phyloP scores from a whole-genome alignment of 805 yeast genomes.

The Metschnikowia sp. region DNA sequence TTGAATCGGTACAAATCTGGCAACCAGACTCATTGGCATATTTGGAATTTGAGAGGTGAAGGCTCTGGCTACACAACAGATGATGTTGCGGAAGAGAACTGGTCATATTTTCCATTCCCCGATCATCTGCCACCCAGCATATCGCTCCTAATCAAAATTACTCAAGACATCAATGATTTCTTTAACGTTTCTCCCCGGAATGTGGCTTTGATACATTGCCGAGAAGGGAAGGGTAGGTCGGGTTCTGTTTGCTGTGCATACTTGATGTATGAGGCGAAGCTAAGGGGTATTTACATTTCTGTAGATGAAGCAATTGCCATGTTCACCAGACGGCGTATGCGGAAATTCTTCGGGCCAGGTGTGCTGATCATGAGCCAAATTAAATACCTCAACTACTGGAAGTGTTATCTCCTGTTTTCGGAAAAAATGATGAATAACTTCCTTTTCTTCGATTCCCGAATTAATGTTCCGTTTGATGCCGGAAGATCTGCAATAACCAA shows the following conservation, averaged over 20 bases:
- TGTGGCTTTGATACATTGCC: conserved; percentile 78
- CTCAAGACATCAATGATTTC: conserved; percentile 45
- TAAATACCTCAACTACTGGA: conserved; percentile 61
- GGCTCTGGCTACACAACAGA: conserved; percentile 26
- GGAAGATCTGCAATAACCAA: conserved; percentile 10
- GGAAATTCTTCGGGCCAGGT: conserved; percentile 54
- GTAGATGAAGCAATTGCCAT: conserved; percentile 46
- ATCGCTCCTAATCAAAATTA: conserved; percentile 40
- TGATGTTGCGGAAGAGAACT: conserved; percentile 5
- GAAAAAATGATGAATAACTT: conserved; percentile 5
- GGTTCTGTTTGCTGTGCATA: conserved; percentile 75
- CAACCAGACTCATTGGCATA: conserved; percentile 59
- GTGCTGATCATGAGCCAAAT: conserved; percentile 70
- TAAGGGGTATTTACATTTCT: conserved; percentile 14
- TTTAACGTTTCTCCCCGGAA: conserved; percentile 31
- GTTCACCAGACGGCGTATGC: conserved; percentile 60
- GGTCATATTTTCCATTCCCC: conserved; percentile 49
- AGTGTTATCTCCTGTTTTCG: conserved; percentile 8
- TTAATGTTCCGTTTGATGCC: conserved; percentile 4
- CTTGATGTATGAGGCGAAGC: conserved; percentile 45
- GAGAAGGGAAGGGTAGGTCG: conserved; percentile 89
- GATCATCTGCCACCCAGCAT: conserved; percentile 82
- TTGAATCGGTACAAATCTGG: conserved; percentile 40
- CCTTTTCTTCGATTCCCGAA: conserved; percentile 4
- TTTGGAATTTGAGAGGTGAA: conserved; percentile 72